These are phyloP conservation scores for Gymnopus androsaceus DNA, from an alignment of 1,284 basidiomycete genomes.

Conservation along the genomic window DNA sequence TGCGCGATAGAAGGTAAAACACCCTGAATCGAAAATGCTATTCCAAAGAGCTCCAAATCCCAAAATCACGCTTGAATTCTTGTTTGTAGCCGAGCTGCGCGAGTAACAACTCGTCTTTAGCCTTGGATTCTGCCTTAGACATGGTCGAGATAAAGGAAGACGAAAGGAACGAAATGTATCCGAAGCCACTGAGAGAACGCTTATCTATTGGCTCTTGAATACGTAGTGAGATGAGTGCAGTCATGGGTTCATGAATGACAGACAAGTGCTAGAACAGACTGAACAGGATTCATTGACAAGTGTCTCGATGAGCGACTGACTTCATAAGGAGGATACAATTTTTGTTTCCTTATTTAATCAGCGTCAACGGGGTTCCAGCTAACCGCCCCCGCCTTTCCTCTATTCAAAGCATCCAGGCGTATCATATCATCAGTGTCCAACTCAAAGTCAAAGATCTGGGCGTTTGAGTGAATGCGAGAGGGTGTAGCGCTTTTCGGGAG, in stretches of 20 bases:
- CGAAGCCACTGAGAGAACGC: too few species aligned
- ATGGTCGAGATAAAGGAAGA: not conserved
- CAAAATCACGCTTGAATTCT: conserved; percentile 17
- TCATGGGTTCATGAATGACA: too few species aligned
- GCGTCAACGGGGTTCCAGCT: conserved; percentile 79
- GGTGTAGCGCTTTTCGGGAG: conserved; percentile 78
- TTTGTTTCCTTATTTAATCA: too few species aligned
- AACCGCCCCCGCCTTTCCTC: conserved; percentile 60
- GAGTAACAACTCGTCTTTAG: conserved; percentile 15
- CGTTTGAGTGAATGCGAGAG: conserved; percentile 68
- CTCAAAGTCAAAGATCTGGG: conserved; percentile 71
- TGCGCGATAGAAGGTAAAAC: conserved; percentile 16
- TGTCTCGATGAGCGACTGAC: too few species aligned
- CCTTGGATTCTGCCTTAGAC: not conserved
- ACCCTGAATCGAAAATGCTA: conserved; percentile 15
- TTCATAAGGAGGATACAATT: too few species aligned
- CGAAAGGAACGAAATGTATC: not conserved
- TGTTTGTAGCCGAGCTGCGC: conserved; percentile 18
- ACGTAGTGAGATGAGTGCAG: too few species aligned
- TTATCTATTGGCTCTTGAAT: too few species aligned
- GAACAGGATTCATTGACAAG: too few species aligned
- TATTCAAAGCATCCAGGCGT: conserved; percentile 61
- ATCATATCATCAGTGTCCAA: conserved; percentile 64
- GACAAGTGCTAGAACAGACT: too few species aligned
- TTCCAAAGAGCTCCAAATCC: conserved; percentile 13